phyloP scores from a whole-genome alignment of 2,329 filamentous ascomycete species.

The Calonectria pseudoreteaudii region DNA sequence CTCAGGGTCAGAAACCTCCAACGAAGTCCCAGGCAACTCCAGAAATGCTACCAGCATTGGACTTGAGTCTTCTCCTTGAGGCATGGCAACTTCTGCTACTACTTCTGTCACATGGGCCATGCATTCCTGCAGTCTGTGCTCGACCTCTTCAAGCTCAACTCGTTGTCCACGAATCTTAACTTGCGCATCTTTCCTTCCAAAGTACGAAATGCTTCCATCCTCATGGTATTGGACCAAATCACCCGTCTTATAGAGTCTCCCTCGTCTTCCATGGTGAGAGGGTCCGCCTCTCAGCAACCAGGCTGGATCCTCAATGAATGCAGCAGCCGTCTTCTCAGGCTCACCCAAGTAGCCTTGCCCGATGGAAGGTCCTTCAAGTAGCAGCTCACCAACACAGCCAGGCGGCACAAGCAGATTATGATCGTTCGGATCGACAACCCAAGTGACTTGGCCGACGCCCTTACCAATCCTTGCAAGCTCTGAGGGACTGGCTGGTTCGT shows the following conservation, averaged over 20 bases:
- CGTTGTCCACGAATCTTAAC: constrained; percentile 70
- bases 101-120: not conserved
- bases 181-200: constrained; percentile 67
- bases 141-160: constrained; percentile 57
- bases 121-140: constrained; percentile 23
- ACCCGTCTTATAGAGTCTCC: constrained; percentile 57
- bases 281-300: constrained; percentile 3
- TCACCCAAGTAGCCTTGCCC: constrained; percentile 5
- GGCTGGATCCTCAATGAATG: not conserved
- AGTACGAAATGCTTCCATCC: constrained; percentile 54
- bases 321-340: not conserved
- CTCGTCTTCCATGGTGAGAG: not conserved
- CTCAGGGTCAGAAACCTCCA: not conserved
- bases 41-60: constrained; percentile 10
- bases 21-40: not conserved
- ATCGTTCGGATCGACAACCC: constrained; percentile 21
- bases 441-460: constrained; percentile 4
- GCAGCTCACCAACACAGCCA: constrained; percentile 21
- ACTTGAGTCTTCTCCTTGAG: not conserved
- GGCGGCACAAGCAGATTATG: constrained; percentile 10
- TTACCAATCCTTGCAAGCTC: constrained; percentile 1
- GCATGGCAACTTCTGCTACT: constrained; percentile 19
- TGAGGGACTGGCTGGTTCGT: not conserved
- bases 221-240: constrained; percentile 57
- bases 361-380: constrained; percentile 14